Evolutionary conservation across 176 grass and related monocot species (phyloP), one percentile per base, ranked within the genome.

Genomic region (Avena insularis): DNA sequence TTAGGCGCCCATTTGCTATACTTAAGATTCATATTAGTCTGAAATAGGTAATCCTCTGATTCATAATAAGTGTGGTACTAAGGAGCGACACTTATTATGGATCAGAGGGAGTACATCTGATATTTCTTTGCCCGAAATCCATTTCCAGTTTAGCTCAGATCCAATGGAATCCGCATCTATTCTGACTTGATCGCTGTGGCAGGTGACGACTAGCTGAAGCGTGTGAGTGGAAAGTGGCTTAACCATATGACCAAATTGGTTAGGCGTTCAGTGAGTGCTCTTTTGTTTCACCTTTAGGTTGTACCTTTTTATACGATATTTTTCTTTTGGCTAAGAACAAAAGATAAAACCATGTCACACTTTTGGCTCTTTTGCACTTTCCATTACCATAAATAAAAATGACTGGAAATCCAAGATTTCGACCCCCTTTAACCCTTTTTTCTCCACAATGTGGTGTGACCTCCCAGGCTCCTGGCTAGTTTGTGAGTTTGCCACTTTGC

Each of bases 221-320:
- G 56, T 51, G 50, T 68, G 8, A 20, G 53, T 78, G 15, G 79
- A 90, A 77, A 78, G 72, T 31, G 12, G 77, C 71, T 83, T 35
- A 83, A 54, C 53, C 8, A 55, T 45, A 63, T 54, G 31, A 35
- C 65, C 56, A 82, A 51, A 69, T n/a, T 55, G 25, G 73, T 55
- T 65, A 23, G 59, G 11, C 8, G 65, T 51, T 80, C 45, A 67
- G 65, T 79, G 56, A 83, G 31, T 83, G 62, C 72, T 54, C 40
- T 90, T 82, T 71, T 17, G 63, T 71, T 86, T 70, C 43, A 60
- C 14, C 89, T 72, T 79, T 83, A 71, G 73, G 29, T 78, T 82
- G 62, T 78, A 67, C 31, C 57, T 60, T 35, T 86, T 78, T n/a
- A 45, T 77, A 46, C 11, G 40, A 8, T 15, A 55, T 43, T 43